Conservation (phyloP, 2,329 filamentous ascomycete genomes). For the Teratosphaeria viscida region DNA sequence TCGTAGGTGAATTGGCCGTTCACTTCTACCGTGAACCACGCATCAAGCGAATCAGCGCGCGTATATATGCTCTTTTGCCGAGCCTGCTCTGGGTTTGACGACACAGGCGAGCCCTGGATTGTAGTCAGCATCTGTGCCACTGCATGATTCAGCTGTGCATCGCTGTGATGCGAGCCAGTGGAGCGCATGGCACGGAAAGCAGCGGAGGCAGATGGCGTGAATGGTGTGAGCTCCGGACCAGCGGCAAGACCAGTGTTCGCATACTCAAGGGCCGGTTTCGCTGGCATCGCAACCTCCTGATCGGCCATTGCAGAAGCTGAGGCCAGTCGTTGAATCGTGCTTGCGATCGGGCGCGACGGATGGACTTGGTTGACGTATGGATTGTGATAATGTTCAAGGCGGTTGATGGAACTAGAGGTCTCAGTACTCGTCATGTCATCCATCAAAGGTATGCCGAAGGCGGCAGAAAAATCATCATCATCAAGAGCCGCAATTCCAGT, state of each 20-base stretch:
- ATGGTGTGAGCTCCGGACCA: neutral
- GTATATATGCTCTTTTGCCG: too few relatives aligned
- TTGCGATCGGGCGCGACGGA: neutral
- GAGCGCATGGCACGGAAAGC: neutral
- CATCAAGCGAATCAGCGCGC: too few relatives aligned
- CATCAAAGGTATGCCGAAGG: neutral
- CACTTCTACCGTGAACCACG: neutral
- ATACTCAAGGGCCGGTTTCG: neutral
- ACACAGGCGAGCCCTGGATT: too few relatives aligned
- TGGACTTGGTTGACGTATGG: neutral
- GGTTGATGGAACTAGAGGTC: neutral
- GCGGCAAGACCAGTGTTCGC: neutral
- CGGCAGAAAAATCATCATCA: neutral
- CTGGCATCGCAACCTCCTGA: neutral
- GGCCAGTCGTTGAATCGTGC: neutral
- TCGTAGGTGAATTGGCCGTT: neutral
- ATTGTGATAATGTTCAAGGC: neutral
- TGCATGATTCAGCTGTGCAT: neutral
- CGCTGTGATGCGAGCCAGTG: neutral
- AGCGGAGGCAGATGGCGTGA: neutral
- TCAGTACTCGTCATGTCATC: too few relatives aligned
- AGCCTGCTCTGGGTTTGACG: too few relatives aligned
- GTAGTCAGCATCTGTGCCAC: neutral
- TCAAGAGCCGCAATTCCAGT: neutral
- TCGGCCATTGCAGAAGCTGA: neutral